These are phyloP conservation scores for Agrocybe chaxingu DNA, from an alignment of 768 basidiomycete genomes.

Conservation along the genomic window DNA sequence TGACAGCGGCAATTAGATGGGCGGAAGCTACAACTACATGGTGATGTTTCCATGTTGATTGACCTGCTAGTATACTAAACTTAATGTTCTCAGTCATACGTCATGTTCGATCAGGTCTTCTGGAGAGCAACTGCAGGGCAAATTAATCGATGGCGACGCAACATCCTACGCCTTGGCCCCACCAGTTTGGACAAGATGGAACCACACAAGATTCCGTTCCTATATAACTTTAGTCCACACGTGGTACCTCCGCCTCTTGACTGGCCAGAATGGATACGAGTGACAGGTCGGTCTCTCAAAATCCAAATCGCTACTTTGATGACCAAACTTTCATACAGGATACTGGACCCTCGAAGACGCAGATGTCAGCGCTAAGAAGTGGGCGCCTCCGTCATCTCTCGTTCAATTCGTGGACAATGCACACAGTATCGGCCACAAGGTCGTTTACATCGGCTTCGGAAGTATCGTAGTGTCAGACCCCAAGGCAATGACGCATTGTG, in stretches of 20 bases:
- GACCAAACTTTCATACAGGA: slow-evolving; percentile 42
- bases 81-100: slow-evolving; percentile 61
- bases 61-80: background rate
- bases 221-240: slow-evolving; percentile 94
- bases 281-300: slow-evolving; percentile 57
- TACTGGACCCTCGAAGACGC: slow-evolving; percentile 98
- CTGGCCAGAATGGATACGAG: slow-evolving; percentile 98
- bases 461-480: slow-evolving; percentile 97
- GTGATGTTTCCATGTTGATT: slow-evolving; percentile 30
- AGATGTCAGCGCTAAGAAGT: slow-evolving; percentile 84
- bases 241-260: slow-evolving; percentile 92
- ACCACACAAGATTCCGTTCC: slow-evolving; percentile 94
- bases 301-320: background rate
- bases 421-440: slow-evolving; percentile 71
- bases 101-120: slow-evolving; percentile 97
- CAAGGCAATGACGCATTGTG: slow-evolving; percentile 84
- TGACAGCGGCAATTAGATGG: slow-evolving; percentile 55
- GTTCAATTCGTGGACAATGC: slow-evolving; percentile 82
- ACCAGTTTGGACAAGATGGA: slow-evolving; percentile 95
- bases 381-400: slow-evolving; percentile 81
- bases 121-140: slow-evolving; percentile 95
- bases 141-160: slow-evolving; percentile 90
- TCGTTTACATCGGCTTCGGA: slow-evolving; percentile 97
- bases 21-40: slow-evolving; percentile 98
- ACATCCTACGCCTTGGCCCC: slow-evolving; percentile 67